Evolutionary conservation across 2,329 filamentous ascomycete species (phyloP).

Genomic region (Fonsecaea erecta): DNA sequence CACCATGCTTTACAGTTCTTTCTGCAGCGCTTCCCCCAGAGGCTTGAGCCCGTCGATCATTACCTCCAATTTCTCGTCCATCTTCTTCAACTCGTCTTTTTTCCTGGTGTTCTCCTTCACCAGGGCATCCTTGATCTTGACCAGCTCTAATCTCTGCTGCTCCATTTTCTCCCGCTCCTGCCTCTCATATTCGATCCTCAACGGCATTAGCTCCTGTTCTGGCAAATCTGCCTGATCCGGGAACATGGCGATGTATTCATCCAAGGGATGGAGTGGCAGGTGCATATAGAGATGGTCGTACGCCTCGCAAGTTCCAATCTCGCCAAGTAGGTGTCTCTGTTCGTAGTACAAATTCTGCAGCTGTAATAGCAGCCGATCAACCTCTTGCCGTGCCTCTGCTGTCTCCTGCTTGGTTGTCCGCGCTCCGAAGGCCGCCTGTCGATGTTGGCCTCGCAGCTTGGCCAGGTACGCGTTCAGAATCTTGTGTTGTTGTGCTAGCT

Average conservation of each 20-base stretch:
- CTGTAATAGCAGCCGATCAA: constrained; percentile 88
- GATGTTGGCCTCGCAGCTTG: constrained; percentile 80
- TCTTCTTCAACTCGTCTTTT: constrained; percentile 87
- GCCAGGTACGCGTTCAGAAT: constrained; percentile 77
- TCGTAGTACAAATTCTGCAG: constrained; percentile 97
- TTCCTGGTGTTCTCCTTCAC: constrained; percentile 84
- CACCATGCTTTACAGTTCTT: constrained; percentile 29
- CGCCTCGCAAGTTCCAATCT: constrained; percentile 87
- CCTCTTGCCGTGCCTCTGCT: constrained; percentile 84
- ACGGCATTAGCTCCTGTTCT: constrained; percentile 83
- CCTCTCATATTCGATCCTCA: constrained; percentile 88
- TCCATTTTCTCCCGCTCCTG: constrained; percentile 83
- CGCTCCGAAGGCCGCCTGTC: constrained; percentile 77
- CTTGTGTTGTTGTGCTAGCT: constrained; percentile 77
- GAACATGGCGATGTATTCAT: constrained; percentile 77
- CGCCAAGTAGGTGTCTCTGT: constrained; percentile 84
- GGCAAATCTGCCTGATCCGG: constrained; percentile 74
- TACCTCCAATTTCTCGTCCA: constrained; percentile 90
- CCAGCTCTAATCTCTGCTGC: constrained; percentile 75
- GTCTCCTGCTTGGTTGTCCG: constrained; percentile 86
- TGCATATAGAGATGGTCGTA: constrained; percentile 91
- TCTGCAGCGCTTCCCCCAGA: constrained; percentile 34
- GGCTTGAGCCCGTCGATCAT: constrained; percentile 71
- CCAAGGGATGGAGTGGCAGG: constrained; percentile 79
- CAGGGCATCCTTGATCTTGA: constrained; percentile 72